Percentiles rank a stretch among this genome's conserved stretches.
Conservation (phyloP, 768 basidiomycete species). For the Boletus bicolor region DNA sequence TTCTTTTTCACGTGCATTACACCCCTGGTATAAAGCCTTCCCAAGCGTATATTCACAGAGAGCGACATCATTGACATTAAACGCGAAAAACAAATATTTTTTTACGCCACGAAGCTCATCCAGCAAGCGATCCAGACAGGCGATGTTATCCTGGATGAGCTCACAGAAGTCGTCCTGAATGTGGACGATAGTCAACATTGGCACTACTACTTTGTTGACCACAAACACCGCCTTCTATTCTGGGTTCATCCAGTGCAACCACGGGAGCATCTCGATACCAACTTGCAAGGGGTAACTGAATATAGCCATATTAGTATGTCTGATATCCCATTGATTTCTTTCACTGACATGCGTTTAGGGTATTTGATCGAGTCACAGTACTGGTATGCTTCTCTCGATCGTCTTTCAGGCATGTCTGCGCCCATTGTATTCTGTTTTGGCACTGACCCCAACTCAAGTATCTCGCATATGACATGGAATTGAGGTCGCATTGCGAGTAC, state of each 20-base stretch:
- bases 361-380: conserved; percentile 14
- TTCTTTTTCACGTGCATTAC: background rate
- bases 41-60: conserved; percentile 18
- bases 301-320: conserved; percentile 14
- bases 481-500: conserved; percentile 18
- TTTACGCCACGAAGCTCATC: conserved; percentile 6
- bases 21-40: background rate
- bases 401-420: background rate
- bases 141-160: conserved; percentile 2
- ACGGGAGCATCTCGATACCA: background rate
- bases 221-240: conserved; percentile 15
- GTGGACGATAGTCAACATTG: conserved; percentile 1
- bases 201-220: conserved; percentile 20
- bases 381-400: conserved; percentile 4
- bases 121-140: background rate
- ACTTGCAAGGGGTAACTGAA: conserved; percentile 7
- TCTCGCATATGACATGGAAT: background rate
- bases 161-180: conserved; percentile 12
- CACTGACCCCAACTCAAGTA: background rate
- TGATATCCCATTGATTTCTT: background rate
- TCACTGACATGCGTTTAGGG: conserved; percentile 1
- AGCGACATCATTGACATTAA: background rate
- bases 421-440: background rate
- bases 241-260: conserved; percentile 6
- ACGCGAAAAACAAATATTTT: background rate